These are phyloP conservation scores for Coemansia sp. DNA, from an alignment of 192 early-diverging fungal species.

Conservation along the genomic window DNA sequence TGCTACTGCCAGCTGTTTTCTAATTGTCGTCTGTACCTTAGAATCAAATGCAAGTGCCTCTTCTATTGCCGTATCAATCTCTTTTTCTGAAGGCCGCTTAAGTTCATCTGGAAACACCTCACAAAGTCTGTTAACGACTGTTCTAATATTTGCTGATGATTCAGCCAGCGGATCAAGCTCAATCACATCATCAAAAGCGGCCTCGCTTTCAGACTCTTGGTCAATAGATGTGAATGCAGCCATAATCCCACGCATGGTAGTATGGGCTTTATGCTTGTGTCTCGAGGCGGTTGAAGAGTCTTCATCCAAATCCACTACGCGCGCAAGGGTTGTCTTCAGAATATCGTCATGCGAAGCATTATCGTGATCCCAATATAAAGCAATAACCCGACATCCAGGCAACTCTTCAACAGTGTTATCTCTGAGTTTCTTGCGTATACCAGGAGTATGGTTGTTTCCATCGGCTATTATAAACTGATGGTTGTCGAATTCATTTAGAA, in stretches of 20 bases:
- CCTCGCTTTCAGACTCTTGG: constrained; percentile 52
- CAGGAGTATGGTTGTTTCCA: constrained; percentile 66
- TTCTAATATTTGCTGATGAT: constrained; percentile 51
- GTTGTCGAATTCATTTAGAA: constrained; percentile 59
- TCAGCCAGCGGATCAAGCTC: constrained; percentile 58
- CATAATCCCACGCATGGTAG: constrained; percentile 62
- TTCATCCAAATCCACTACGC: constrained; percentile 69
- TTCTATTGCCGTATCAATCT: constrained; percentile 58
- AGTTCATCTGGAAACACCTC: constrained; percentile 41
- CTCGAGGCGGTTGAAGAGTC: constrained; percentile 78
- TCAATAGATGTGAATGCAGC: constrained; percentile 58
- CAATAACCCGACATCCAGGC: constrained; percentile 67
- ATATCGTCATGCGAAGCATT: constrained; percentile 45
- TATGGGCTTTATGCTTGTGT: constrained; percentile 56
- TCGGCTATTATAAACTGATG: constrained; percentile 78
- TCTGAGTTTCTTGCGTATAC: constrained; percentile 58
- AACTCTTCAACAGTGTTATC: constrained; percentile 50
- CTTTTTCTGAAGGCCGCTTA: constrained; percentile 39
- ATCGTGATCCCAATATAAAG: constrained; percentile 75
- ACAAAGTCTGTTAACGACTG: constrained; percentile 50
- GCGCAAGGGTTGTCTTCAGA: constrained; percentile 53
- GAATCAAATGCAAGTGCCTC: constrained; percentile 49
- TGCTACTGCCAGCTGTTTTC: constrained; percentile 2
- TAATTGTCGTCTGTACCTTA: constrained; percentile 32
- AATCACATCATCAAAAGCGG: constrained; percentile 60